Conservation (phyloP, 371 early-diverging fungal species). For the Funneliformis caledonium region DNA sequence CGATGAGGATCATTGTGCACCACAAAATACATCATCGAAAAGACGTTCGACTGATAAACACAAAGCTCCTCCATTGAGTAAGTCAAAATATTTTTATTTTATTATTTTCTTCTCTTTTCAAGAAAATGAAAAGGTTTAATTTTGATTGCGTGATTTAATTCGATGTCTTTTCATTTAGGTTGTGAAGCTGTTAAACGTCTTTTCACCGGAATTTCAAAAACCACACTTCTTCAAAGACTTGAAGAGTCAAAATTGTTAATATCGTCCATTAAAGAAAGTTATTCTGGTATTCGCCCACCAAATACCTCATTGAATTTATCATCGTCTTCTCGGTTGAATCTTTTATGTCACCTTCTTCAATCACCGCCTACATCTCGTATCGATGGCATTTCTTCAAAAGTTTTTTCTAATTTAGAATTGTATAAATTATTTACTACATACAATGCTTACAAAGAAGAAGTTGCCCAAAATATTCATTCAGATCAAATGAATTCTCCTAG, state of each 20-base stretch:
- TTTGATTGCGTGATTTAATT: not conserved
- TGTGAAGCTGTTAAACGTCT: constrained; percentile 41
- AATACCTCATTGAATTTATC: constrained; percentile 3
- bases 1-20: constrained; percentile 31
- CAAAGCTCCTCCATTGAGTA: constrained; percentile 40
- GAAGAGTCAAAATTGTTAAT: constrained; percentile 39
- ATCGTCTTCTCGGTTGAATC: constrained; percentile 35
- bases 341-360: constrained; percentile 40
- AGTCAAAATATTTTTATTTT: not conserved
- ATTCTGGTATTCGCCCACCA: constrained; percentile 7
- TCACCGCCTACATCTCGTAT: constrained; percentile 40
- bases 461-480: constrained; percentile 28
- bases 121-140: not conserved
- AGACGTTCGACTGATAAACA: constrained; percentile 38
- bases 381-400: constrained; percentile 41
- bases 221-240: constrained; percentile 35
- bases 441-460: constrained; percentile 38
- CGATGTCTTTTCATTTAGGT: constrained; percentile 1
- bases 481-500: constrained; percentile 3
- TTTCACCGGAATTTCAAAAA: constrained; percentile 31
- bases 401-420: constrained; percentile 39
- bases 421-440: constrained; percentile 41
- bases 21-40: not conserved
- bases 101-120: not conserved
- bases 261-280: constrained; percentile 32